Conservation (phyloP, 352 stramenopile species). For the Globisporangium sylvaticum region DNA sequence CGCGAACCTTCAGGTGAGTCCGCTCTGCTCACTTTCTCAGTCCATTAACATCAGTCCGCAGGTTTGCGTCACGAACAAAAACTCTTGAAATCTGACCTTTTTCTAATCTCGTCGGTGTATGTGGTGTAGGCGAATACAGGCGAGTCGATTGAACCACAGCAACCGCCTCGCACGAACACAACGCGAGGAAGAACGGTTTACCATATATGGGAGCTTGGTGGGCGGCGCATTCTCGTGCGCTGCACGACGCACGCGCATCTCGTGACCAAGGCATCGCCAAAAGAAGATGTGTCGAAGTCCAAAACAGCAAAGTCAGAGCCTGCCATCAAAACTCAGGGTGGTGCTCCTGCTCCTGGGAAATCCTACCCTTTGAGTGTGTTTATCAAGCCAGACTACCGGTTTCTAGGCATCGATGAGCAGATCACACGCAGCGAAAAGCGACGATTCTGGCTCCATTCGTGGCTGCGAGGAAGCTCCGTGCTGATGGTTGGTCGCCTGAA, state of each 20-base stretch:
- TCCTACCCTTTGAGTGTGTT: slow-evolving; percentile 48
- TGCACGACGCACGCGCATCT: slow-evolving; percentile 36
- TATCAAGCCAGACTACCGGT: slow-evolving; percentile 64
- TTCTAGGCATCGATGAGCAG: slow-evolving; percentile 47
- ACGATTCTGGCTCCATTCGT: slow-evolving; percentile 73
- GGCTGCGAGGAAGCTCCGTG: slow-evolving; percentile 58
- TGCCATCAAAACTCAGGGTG: not conserved
- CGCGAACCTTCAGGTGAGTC: slow-evolving; percentile 27
- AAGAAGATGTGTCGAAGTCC: not conserved
- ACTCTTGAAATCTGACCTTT: not conserved
- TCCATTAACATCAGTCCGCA: not conserved
- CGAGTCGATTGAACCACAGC: not conserved
- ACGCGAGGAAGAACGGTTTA: slow-evolving; percentile 31
- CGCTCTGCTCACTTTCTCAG: not conserved
- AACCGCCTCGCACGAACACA: not conserved
- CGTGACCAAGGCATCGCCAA: not conserved
- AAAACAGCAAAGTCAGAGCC: not conserved
- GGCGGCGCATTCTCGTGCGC: slow-evolving; percentile 57
- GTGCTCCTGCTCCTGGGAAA: slow-evolving; percentile 1
- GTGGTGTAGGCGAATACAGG: not conserved
- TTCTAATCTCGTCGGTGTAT: not conserved
- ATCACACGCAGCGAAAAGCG: slow-evolving; percentile 56
- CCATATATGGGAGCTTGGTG: slow-evolving; percentile 61
- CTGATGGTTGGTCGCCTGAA: slow-evolving; percentile 49
- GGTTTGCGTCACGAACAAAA: not conserved